Base-by-base conservation (phyloP, 495 filamentous ascomycete species). In the Penicillium desertorum region DNA sequence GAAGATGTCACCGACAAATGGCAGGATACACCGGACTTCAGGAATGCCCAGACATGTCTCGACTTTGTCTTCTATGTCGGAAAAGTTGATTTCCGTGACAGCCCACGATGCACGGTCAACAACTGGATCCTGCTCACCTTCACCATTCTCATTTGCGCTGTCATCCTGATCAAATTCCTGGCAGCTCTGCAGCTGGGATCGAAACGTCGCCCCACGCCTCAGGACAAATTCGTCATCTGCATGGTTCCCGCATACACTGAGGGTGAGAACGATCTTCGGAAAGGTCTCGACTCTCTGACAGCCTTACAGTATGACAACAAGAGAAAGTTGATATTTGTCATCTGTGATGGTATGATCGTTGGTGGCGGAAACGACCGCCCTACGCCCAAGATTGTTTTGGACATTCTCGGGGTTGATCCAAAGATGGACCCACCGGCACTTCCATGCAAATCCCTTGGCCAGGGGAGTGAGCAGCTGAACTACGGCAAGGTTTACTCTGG, bases 191-290 rank as follows among this genome's bases (percentile, higher is more conserved):
- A 98, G 68, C 87, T 98, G 59, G 93, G 94, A 17, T 88, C 90
- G 46, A 97, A 96, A 75, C 86, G 89, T 29, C 88, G 91, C 17
- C 94, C 94, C 5, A 79, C 87, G 17, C 87, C 91, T 25, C 94
- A 98, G 73, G 94, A 98, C 69, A 98, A 97, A 69, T 98, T 98
- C 58, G 94, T 98, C 57, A 97, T 98, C 59, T 98, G 94, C 77
- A 88, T 96, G 71, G 90, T 98, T 51, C 94, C 94, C 19, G 94
- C 94, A 12, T 98, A 98, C 68, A 98, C 94, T 0, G 94, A 98
- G 77, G 94, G 92, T 57, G 94, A 98, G 76, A 92, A 98, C 69
- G 88, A 90, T 19, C 75, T 98, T 20, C 82, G 94, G 46, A 92
- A 96, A 65, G 92, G 91, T 32, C 81, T 98, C 6, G 94, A 98